A percentile compares a stretch with the other conserved stretches of the same genome.
These are phyloP conservation scores for Phlyctochytrium bullatum DNA, from an alignment of 192 early-diverging fungal genomes.

Conservation along the genomic window DNA sequence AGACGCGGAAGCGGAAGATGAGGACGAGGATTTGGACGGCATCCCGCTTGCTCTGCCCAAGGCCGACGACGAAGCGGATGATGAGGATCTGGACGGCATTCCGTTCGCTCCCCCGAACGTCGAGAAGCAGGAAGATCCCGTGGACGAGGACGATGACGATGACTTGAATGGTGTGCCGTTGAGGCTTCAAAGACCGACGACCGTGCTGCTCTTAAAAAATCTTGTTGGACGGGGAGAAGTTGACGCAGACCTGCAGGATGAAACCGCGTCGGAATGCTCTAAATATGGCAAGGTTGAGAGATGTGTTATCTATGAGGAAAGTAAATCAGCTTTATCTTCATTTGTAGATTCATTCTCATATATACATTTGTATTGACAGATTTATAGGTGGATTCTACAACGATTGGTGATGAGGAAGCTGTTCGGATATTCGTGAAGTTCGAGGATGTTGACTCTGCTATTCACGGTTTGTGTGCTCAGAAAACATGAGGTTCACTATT, in stretches of 20 bases:
- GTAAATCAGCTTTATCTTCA: no score
- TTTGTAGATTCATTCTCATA: no score
- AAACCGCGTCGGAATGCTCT: constrained; percentile 76
- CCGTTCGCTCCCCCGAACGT: background rate
- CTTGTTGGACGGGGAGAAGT: constrained; percentile 80
- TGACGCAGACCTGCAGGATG: constrained; percentile 68
- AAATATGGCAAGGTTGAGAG: constrained; percentile 71
- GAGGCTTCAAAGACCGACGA: constrained; percentile 4
- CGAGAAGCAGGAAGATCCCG: background rate
- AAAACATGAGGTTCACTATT: background rate
- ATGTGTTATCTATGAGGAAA: constrained; percentile 67
- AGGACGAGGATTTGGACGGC: background rate
- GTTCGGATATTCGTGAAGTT: constrained; percentile 84
- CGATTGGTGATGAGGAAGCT: constrained; percentile 57
- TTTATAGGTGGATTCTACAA: no score
- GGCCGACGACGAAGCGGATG: background rate
- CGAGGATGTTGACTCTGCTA: constrained; percentile 41
- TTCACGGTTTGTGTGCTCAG: constrained; percentile 25
- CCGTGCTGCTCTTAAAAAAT: constrained; percentile 66
- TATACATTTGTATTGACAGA: no score
- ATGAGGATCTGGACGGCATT: background rate
- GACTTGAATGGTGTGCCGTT: constrained; percentile 37
- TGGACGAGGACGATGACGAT: constrained; percentile 31
- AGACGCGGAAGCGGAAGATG: background rate
- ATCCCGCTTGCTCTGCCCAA: background rate